Conservation (phyloP, 495 filamentous ascomycete species). For the Neurospora intermedia region DNA sequence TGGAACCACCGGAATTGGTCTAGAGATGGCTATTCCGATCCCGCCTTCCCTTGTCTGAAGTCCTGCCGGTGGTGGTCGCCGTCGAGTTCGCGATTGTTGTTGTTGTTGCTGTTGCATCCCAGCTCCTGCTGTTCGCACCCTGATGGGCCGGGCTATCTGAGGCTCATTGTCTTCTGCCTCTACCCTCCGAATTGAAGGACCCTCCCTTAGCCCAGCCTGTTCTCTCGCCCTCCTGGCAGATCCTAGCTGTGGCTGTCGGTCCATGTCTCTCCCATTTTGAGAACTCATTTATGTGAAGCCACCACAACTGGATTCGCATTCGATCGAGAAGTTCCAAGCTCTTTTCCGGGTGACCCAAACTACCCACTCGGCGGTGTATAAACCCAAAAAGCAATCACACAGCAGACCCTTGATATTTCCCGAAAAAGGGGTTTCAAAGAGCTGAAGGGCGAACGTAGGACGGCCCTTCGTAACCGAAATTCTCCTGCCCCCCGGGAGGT, state of each 20-base stretch:
- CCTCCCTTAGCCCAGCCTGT: constrained; percentile 18
- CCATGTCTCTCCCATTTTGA: constrained; percentile 39
- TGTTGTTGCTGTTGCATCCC: constrained; percentile 19
- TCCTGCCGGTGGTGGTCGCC: constrained; percentile 25
- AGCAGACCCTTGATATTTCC: background rate
- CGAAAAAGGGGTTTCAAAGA: background rate
- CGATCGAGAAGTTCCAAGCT: constrained; percentile 2
- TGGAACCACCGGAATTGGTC: constrained; percentile 35
- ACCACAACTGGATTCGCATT: constrained; percentile 15
- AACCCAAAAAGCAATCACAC: background rate
- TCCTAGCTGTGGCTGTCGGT: constrained; percentile 27
- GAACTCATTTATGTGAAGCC: constrained; percentile 36
- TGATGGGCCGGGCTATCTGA: constrained; percentile 38
- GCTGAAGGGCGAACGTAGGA: background rate
- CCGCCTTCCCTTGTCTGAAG: constrained; percentile 30
- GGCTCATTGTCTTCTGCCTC: constrained; percentile 27
- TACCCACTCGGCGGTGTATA: background rate
- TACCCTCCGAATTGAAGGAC: constrained; percentile 11
- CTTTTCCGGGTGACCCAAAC: background rate
- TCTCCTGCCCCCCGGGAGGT: background rate
- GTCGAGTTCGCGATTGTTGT: constrained; percentile 17
- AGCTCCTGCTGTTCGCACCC: constrained; percentile 21
- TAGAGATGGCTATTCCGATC: constrained; percentile 40
- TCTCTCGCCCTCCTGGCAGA: constrained; percentile 39
- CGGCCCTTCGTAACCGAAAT: background rate